phyloP scores from a whole-genome alignment of 2,329 filamentous ascomycete genomes.

The Cytospora piceae region DNA sequence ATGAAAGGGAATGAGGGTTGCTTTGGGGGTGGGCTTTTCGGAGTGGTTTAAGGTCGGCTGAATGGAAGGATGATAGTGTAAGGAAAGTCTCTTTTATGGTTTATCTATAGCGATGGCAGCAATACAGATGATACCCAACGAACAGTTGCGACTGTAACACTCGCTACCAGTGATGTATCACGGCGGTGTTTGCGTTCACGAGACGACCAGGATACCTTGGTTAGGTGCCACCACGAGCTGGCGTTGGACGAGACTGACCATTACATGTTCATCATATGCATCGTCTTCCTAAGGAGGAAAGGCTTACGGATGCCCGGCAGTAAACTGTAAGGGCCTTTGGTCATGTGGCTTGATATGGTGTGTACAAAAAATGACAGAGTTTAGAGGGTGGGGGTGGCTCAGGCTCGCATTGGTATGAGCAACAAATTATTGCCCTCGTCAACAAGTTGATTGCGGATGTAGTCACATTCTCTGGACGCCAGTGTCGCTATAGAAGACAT shows the following conservation, averaged over 20 bases:
- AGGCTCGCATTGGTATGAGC: too few relatives aligned
- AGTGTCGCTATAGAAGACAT: too few relatives aligned
- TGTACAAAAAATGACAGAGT: too few relatives aligned
- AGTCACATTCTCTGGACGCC: too few relatives aligned
- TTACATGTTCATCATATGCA: neutral
- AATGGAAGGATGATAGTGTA: slow-evolving; percentile 21
- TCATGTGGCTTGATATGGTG: too few relatives aligned
- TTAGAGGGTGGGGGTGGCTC: too few relatives aligned
- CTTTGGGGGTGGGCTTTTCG: slow-evolving; percentile 12
- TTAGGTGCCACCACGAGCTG: too few relatives aligned
- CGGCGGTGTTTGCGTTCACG: neutral
- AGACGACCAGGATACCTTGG: neutral
- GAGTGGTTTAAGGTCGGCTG: slow-evolving; percentile 15
- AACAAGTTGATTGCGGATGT: too few relatives aligned
- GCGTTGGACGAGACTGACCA: neutral
- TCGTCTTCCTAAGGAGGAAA: too few relatives aligned
- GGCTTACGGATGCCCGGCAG: too few relatives aligned
- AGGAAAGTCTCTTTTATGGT: slow-evolving; percentile 24
- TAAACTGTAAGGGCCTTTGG: too few relatives aligned
- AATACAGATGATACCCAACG: slow-evolving; percentile 32
- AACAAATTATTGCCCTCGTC: too few relatives aligned
- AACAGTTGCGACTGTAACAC: neutral
- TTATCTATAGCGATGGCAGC: slow-evolving; percentile 32
- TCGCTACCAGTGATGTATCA: neutral
- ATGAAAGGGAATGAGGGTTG: slow-evolving; percentile 18